A percentile compares a stretch with the other conserved stretches of the same genome.
Evolutionary conservation across 2,329 filamentous ascomycete species (phyloP).

Genomic region (Alternaria incomplexa): DNA sequence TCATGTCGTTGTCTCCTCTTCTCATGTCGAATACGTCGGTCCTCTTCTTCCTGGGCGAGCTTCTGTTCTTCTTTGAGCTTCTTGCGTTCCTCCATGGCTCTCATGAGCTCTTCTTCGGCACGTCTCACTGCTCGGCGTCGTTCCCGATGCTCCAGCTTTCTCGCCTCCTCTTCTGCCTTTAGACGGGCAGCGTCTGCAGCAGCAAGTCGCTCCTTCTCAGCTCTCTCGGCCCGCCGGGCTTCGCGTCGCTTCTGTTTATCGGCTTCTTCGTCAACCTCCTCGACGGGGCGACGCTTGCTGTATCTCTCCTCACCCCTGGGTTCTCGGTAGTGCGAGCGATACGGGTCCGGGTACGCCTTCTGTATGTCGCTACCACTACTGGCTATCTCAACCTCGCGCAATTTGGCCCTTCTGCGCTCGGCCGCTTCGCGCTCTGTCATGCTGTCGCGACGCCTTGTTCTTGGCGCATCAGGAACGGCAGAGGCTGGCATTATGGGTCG

Average conservation of each 20-base stretch:
- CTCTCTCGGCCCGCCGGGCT: conserved; percentile 35
- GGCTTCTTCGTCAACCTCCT: conserved; percentile 34
- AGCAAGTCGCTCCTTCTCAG: conserved; percentile 34
- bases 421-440: conserved; percentile 38
- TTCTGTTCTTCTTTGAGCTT: conserved; percentile 29
- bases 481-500: conserved; percentile 23
- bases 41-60: conserved; percentile 34
- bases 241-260: conserved; percentile 38
- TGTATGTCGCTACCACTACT: conserved; percentile 37
- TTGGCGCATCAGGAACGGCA: conserved; percentile 25
- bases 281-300: conserved; percentile 33
- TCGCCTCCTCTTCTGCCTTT: conserved; percentile 31
- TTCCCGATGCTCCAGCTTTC: conserved; percentile 34
- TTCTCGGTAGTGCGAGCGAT: conserved; percentile 37
- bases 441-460: conserved; percentile 40
- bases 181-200: conserved; percentile 33
- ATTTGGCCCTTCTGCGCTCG: conserved; percentile 23
- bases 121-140: conserved; percentile 32
- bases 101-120: conserved; percentile 29
- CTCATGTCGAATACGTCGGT: conserved; percentile 35
- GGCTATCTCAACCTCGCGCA: conserved; percentile 27
- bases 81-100: conserved; percentile 27
- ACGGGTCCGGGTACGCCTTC: conserved; percentile 29
- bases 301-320: conserved; percentile 34
- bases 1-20: conserved; percentile 33